Evolutionary conservation across 2,329 filamentous ascomycete species (phyloP), one percentile per base, ranked within the genome.

Genomic region (Chrysoporthe cubensis): DNA sequence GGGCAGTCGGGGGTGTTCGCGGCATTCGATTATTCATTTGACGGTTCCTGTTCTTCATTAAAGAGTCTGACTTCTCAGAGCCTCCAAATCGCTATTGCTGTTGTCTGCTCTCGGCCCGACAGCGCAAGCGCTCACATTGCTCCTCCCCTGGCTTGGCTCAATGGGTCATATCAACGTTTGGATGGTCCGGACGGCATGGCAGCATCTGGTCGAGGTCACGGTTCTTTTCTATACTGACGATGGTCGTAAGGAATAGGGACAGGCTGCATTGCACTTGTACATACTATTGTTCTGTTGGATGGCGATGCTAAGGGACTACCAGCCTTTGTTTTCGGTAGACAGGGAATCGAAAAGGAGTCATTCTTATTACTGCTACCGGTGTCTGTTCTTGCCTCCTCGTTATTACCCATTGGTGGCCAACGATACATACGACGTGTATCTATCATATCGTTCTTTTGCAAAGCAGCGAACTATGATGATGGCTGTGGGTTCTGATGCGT

Each of bases 251-350:
- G 62, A 60, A 44, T 58, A 66, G 54, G 64, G 64, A 65, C 64
- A 60, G 59, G 44, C 54, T 65, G 62, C 64, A 67, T 69, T 61
- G 67, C 58, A 66, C 57, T 54, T 70, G 69, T 70, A 70, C 69
- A 69, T 70, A 70, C 7, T 44, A 43, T 61, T 66, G 66, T 66
- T 62, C 57, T 69, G 64, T 70, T 69, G 67, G 67, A 65, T 65
- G 42, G 56, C 32, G 34, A 48, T 48, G 63, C 58, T 50, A 40
- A 57, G 48, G 50, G 21, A 54, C 32, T 66, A 66, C 66, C 61
- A 68, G 64, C 64, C 63, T 54, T 63, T 66, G 46, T 60, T 69
- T 64, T 66, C 52, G 60, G 65, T 70, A 66, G 64, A 66, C 52
- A 61, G 37, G 69, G 60, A 70, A 66, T 67, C 44, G 60, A 69